Conservation (phyloP, 768 basidiomycete species). For the Botryobasidium botryosum region DNA sequence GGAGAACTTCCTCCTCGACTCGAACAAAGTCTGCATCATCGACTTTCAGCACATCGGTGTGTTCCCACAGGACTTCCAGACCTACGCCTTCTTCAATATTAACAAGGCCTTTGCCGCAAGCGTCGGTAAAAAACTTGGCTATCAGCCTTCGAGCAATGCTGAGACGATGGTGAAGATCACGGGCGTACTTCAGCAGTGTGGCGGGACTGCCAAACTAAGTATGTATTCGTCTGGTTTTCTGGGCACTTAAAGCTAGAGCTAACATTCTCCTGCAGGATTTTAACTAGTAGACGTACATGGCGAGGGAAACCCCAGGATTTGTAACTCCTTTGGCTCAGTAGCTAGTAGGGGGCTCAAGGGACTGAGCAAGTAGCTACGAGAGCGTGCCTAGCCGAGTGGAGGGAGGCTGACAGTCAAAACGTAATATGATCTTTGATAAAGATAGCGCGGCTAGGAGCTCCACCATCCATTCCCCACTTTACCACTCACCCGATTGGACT, state of each 20-base stretch:
- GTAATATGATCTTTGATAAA: no score
- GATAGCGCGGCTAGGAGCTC: no score
- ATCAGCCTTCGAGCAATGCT: constrained; percentile 4
- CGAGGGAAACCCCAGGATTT: no score
- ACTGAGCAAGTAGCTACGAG: no score
- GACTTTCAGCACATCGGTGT: constrained; percentile 1
- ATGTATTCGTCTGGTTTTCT: background rate
- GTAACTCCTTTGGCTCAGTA: no score
- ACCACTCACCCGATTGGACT: no score
- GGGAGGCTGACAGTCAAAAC: no score
- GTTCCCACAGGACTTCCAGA: background rate
- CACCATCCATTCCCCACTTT: no score
- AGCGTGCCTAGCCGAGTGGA: no score
- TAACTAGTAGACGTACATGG: no score
- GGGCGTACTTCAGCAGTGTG: constrained; percentile 2
- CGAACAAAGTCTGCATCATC: background rate
- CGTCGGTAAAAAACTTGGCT: constrained; percentile 4
- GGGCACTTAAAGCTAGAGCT: background rate
- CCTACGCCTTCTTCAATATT: constrained; percentile 2
- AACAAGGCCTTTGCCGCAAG: background rate
- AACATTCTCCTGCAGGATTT: background rate
- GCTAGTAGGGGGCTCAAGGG: no score
- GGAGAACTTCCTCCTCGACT: background rate
- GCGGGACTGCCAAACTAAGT: background rate
- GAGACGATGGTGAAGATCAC: background rate